These are phyloP conservation scores for Silene vulgaris DNA, from an alignment of 179 eudicot genomes.

Conservation along the genomic window DNA sequence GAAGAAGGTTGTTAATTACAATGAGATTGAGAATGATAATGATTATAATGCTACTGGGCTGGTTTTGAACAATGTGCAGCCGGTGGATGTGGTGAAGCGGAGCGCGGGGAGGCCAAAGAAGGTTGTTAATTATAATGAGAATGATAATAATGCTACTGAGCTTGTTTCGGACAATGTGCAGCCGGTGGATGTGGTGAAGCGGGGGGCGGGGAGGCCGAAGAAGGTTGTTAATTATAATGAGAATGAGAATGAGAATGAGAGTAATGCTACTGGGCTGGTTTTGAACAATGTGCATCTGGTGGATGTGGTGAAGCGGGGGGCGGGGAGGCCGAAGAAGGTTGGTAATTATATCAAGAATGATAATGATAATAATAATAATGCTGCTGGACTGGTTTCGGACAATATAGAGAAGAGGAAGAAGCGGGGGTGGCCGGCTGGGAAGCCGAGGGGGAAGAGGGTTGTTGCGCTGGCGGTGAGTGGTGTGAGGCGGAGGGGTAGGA, in stretches of 20 bases:
- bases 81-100: neutral
- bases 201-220: neutral
- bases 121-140: neutral
- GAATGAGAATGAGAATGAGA: too few species aligned
- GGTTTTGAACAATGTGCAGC: too few species aligned
- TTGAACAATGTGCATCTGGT: neutral
- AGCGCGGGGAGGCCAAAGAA: neutral
- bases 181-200: neutral
- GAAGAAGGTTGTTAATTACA: neutral
- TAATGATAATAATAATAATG: neutral
- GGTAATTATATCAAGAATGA: too few species aligned
- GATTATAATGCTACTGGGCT: too few species aligned
- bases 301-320: neutral
- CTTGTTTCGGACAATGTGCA: too few species aligned
- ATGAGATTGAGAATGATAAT: too few species aligned
- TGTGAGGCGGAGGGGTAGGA: neutral
- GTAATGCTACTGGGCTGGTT: too few species aligned
- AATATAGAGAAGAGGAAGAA: neutral
- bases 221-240: neutral
- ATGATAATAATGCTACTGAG: too few species aligned
- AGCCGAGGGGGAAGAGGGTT: neutral
- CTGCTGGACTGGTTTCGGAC: neutral
- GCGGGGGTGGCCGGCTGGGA: conserved; percentile 8
- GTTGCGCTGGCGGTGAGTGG: neutral
- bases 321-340: neutral